Percentiles rank a stretch among this genome's conserved stretches.
Conservation (phyloP, 441 rosid species). For the Rhodomyrtus psidioides region DNA sequence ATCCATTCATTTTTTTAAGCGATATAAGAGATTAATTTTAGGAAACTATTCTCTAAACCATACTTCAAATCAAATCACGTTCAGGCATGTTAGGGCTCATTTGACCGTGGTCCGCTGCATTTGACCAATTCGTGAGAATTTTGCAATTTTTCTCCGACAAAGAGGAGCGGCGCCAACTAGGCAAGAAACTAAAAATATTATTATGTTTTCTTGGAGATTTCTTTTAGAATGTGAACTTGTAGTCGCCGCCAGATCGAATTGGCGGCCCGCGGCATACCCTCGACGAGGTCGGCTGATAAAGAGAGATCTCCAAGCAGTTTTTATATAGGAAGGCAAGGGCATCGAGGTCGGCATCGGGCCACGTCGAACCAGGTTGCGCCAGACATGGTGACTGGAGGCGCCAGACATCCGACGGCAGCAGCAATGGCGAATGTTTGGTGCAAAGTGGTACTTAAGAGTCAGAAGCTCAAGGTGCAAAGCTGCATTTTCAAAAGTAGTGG, state of each 20-base stretch:
- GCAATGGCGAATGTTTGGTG: not conserved
- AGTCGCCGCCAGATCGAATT: not conserved
- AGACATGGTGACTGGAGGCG: not conserved
- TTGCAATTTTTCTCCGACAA: not conserved
- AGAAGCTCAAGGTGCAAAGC: too few species aligned
- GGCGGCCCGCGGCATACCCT: too few species aligned
- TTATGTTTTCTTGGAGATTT: not conserved
- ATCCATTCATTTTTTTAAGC: too few species aligned
- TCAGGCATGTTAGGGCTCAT: not conserved
- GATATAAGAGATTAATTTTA: too few species aligned
- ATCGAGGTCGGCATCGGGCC: not conserved
- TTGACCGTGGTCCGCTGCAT: not conserved
- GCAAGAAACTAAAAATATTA: not conserved
- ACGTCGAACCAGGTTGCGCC: not conserved
- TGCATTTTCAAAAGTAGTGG: too few species aligned
- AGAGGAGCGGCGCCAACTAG: not conserved
- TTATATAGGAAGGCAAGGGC: not conserved
- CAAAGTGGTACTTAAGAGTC: not conserved
- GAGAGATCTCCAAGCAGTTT: not conserved
- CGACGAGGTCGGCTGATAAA: not conserved
- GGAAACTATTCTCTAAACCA: too few species aligned
- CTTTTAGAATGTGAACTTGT: not conserved
- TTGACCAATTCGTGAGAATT: not conserved
- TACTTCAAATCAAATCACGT: not conserved
- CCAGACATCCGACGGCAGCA: not conserved